Evolutionary conservation across 768 basidiomycete species (phyloP), one percentile per base, ranked within the genome.

Genomic region (Asterophora lycoperdoides): DNA sequence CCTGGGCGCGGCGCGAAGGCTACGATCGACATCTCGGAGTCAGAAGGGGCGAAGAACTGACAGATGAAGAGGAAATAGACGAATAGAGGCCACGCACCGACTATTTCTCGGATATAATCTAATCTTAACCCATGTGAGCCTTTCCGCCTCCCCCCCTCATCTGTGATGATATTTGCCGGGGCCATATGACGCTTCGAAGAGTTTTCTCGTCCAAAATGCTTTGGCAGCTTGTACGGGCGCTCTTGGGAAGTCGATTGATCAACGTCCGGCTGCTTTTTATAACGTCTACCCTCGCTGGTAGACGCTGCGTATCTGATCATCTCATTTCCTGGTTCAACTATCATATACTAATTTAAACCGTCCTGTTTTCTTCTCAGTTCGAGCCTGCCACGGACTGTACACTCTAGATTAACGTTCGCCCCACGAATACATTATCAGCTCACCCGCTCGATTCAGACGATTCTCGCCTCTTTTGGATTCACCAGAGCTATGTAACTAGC

Each of bases 1-100:
- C 77, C 0, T 94, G 90, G 91, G 84, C 82, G 10, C 80, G 89
- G 13, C 73, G 75, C 15, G 69, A 75, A 8, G 91, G 89, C 11
- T 78, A 81, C 55, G 74, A 78, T 35, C 66, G 72, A 14, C 85
- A 89, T 54, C 60, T 65, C 2, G 86, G 87, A 4, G 64, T 93
- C 2, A 68, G 76, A n/a, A 72, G 71, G 28, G 88, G 84, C 14
- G 95, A 94, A 49, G 91, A 93, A 60, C 68, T 97, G 53, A 97
- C 95, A 3, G 90, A 93, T 56, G 93, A 93, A 17, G 83, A 82
- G 6, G 81, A 80, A 8, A 78, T 81, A 2, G 74, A 78, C 1
- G 64, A 62, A 18, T 62, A 56, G 50, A 5, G 18, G 35, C 23
- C 11, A 29, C 44, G 15, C 28, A 15, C 14, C 34, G 44, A 15